A percentile compares a stretch with the other conserved stretches of the same genome.
Evolutionary conservation across 306 rosid genomes (phyloP).

Genomic region (Citrullus colocynthis): DNA sequence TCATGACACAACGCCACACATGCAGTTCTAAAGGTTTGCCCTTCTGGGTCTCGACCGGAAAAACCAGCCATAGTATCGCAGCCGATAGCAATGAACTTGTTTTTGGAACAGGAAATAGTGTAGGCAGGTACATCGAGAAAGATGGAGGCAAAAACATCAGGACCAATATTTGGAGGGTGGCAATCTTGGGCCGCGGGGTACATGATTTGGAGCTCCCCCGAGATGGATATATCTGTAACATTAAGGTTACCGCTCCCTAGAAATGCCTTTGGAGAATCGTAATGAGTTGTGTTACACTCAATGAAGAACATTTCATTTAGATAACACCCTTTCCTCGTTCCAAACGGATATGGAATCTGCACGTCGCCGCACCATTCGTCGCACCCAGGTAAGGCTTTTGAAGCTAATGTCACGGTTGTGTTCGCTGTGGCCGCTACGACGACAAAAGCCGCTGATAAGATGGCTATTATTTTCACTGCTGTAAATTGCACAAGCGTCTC

Average conservation of each 20-base stretch:
- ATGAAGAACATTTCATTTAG: not conserved
- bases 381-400: too few relatives aligned
- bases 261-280: not conserved
- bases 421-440: too few relatives aligned
- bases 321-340: not conserved
- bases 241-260: not conserved
- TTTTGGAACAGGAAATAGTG: conserved; percentile 12
- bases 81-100: conserved; percentile 19
- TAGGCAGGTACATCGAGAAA: not conserved
- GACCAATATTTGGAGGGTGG: not conserved
- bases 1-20: too few relatives aligned
- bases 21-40: too few relatives aligned
- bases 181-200: not conserved
- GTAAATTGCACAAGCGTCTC: too few relatives aligned
- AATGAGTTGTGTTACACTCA: not conserved
- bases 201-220: not conserved
- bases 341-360: conserved; percentile 8
- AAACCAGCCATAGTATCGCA: conserved; percentile 9
- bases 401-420: too few relatives aligned
- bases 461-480: too few relatives aligned
- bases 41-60: too few relatives aligned
- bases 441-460: too few relatives aligned
- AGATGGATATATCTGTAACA: conserved; percentile 6
- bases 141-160: too few relatives aligned
- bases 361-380: conserved; percentile 19